A percentile compares a stretch with the other conserved stretches of the same genome.
These are phyloP conservation scores for Sugiyamaella japonica DNA, from an alignment of 1,139 yeast genomes.

Conservation along the genomic window DNA sequence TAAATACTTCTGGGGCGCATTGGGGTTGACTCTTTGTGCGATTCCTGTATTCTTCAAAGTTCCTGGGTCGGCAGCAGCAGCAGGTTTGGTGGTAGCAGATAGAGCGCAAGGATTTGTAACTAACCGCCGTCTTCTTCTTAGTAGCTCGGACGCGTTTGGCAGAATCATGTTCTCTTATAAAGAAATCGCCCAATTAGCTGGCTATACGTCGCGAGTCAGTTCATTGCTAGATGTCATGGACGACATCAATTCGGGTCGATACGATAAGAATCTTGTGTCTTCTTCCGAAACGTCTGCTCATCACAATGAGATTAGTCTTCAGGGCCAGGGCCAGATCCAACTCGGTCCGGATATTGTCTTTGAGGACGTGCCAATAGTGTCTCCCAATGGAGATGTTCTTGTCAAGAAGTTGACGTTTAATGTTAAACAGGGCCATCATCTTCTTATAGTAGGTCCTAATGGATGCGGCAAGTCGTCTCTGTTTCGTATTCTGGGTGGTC, in stretches of 20 bases:
- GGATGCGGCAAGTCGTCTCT: conserved; percentile 94
- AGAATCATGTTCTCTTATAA: conserved; percentile 82
- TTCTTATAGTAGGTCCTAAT: conserved; percentile 90
- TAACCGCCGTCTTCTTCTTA: conserved; percentile 79
- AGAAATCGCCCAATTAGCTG: conserved; percentile 79
- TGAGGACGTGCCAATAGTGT: conserved; percentile 69
- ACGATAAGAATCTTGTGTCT: conserved; percentile 37
- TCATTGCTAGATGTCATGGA: conserved; percentile 67
- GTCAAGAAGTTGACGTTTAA: conserved; percentile 67
- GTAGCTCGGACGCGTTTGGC: conserved; percentile 89
- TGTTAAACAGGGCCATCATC: conserved; percentile 78
- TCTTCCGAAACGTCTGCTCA: conserved; percentile 25
- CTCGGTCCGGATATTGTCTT: conserved; percentile 66
- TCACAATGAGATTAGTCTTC: conserved; percentile 26
- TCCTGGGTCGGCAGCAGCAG: conserved; percentile 43
- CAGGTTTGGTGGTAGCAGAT: conserved; percentile 33
- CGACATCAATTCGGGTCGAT: conserved; percentile 47
- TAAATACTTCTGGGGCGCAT: conserved; percentile 94
- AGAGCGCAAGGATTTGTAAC: conserved; percentile 67
- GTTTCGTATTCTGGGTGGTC: conserved; percentile 85
- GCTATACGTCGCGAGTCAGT: conserved; percentile 76
- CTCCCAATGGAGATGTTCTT: conserved; percentile 80
- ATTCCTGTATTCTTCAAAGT: conserved; percentile 81
- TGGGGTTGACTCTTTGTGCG: conserved; percentile 83
- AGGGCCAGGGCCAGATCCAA: conserved; percentile 38